phyloP scores from a whole-genome alignment of 345 rosid genomes.

The Corchorus olitorius region DNA sequence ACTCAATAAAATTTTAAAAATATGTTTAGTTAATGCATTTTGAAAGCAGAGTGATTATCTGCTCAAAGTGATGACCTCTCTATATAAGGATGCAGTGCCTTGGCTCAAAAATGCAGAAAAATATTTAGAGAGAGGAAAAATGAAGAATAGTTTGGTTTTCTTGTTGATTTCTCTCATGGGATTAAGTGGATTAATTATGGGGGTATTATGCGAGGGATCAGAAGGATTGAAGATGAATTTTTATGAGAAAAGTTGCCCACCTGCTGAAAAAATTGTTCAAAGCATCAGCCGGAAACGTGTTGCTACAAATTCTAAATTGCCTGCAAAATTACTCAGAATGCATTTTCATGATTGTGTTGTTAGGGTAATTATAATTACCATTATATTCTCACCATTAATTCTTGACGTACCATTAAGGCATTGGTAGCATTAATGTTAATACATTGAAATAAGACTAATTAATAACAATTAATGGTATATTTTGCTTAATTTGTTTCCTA shows the following conservation, averaged over 20 bases:
- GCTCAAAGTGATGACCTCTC: background rate
- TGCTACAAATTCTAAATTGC: conserved; percentile 28
- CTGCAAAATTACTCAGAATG: conserved; percentile 63
- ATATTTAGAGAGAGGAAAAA: background rate
- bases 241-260: conserved; percentile 39
- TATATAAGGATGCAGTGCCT: background rate
- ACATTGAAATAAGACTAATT: no score
- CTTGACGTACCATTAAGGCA: no score
- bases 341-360: conserved; percentile 68
- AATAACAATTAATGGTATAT: no score
- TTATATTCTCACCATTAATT: no score
- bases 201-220: conserved; percentile 28
- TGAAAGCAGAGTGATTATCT: background rate
- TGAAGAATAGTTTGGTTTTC: conserved; percentile 21
- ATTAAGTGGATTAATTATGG: background rate
- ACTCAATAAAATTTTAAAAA: no score
- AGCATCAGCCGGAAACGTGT: conserved; percentile 36
- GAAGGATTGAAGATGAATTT: conserved; percentile 34
- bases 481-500: no score
- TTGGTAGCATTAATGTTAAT: no score
- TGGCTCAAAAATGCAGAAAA: background rate
- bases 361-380: conserved; percentile 44
- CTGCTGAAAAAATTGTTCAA: conserved; percentile 41
- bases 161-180: conserved; percentile 22
- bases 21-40: background rate